These are phyloP conservation scores for Rhynchospora breviuscula DNA, from an alignment of 176 grass and related monocot species.

Conservation along the genomic window DNA sequence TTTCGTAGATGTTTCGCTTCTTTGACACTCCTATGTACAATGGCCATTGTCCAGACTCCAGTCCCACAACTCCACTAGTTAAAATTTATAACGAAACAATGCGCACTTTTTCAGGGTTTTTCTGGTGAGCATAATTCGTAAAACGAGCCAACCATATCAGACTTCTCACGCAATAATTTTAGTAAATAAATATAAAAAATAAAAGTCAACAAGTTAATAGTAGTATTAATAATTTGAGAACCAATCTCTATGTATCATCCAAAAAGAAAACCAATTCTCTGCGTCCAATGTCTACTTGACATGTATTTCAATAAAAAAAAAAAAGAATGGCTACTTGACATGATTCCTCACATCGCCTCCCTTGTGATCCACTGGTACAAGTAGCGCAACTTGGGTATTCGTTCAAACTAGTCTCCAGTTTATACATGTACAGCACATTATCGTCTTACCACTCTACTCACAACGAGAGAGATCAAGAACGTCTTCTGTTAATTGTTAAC, in stretches of 20 bases:
- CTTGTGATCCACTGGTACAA: constrained; percentile 1
- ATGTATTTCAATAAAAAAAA: background rate
- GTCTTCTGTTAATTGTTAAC: background rate
- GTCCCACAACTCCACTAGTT: background rate
- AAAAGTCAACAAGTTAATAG: background rate
- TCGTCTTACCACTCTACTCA: background rate
- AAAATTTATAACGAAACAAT: background rate
- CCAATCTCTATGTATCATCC: no score
- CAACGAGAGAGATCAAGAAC: background rate
- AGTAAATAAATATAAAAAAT: background rate
- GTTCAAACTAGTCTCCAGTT: background rate
- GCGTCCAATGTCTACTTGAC: background rate
- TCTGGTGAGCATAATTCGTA: background rate
- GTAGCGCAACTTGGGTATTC: background rate
- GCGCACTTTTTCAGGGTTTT: background rate
- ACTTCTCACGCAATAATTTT: background rate
- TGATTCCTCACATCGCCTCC: background rate
- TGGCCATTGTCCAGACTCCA: no score
- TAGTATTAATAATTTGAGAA: background rate
- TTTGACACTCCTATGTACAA: no score
- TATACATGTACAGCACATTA: background rate
- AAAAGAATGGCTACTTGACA: background rate
- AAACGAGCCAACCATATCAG: background rate
- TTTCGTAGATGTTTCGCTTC: no score
- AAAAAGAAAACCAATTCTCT: background rate